phyloP scores from a whole-genome alignment of 2,329 filamentous ascomycete genomes.

The Botrytis squamosa region DNA sequence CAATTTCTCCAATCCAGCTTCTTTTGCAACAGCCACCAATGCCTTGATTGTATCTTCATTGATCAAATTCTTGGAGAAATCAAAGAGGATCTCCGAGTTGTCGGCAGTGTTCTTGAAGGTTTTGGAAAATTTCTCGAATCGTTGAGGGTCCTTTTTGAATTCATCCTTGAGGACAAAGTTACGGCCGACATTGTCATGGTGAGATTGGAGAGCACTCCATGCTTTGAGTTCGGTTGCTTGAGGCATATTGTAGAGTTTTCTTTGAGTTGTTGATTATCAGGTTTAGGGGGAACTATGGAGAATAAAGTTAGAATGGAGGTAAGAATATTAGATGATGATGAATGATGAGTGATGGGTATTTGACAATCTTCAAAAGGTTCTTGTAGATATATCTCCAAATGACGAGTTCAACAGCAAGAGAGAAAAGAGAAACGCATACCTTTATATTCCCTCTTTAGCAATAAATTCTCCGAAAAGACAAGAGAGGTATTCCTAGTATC shows the following conservation, averaged over 20 bases:
- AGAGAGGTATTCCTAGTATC: not conserved
- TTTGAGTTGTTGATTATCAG: not conserved
- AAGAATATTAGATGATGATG: not conserved
- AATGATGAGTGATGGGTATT: not conserved
- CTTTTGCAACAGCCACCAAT: slow-evolving; percentile 84
- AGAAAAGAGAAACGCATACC: not conserved
- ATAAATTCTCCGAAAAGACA: slow-evolving; percentile 1
- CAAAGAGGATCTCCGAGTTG: slow-evolving; percentile 85
- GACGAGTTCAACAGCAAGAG: too few relatives aligned
- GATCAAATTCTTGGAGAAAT: slow-evolving; percentile 99
- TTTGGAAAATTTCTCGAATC: slow-evolving; percentile 87
- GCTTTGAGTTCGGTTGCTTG: slow-evolving; percentile 82
- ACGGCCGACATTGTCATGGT: slow-evolving; percentile 83
- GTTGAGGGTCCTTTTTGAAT: slow-evolving; percentile 82
- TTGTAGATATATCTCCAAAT: not conserved
- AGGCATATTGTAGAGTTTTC: slow-evolving; percentile 54
- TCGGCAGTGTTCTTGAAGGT: slow-evolving; percentile 79
- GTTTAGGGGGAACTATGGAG: not conserved
- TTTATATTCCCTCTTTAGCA: not conserved
- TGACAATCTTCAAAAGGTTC: not conserved
- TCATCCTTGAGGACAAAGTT: slow-evolving; percentile 90
- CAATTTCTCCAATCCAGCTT: slow-evolving; percentile 88
- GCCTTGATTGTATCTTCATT: slow-evolving; percentile 88
- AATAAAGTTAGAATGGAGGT: not conserved
- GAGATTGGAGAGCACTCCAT: slow-evolving; percentile 88